Evolutionary conservation across 768 basidiomycete genomes (phyloP).

Genomic region (Rhizopogon vinicolor): DNA sequence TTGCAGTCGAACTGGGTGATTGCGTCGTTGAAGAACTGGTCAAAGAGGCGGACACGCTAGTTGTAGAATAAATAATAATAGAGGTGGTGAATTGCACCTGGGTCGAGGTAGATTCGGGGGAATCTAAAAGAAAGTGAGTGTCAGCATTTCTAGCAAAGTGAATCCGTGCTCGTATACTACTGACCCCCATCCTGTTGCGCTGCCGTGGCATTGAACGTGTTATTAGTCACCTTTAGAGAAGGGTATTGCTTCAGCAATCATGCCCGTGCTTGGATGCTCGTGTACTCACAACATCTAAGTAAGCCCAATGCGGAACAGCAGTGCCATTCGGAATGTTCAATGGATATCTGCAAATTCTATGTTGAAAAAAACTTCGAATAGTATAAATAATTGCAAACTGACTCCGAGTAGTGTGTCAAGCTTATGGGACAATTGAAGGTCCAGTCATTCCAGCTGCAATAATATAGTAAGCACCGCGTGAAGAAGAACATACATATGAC

Average conservation of each 20-base stretch:
- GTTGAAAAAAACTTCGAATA: not conserved
- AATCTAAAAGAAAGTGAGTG: constrained; percentile 20
- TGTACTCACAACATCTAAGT: constrained; percentile 44
- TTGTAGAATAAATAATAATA: constrained; percentile 3
- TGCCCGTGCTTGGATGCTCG: no score
- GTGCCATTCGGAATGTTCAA: constrained; percentile 41
- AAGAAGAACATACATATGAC: not conserved
- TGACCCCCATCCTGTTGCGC: constrained; percentile 30
- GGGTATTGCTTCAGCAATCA: no score
- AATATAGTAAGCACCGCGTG: not conserved
- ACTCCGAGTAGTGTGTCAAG: constrained; percentile 20
- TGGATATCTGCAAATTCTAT: constrained; percentile 36
- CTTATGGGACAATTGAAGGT: constrained; percentile 39
- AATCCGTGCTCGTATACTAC: not conserved
- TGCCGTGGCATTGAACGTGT: constrained; percentile 37
- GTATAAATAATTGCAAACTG: constrained; percentile 1
- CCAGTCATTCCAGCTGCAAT: constrained; percentile 48
- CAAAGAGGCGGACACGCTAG: constrained; percentile 12
- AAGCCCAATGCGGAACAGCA: constrained; percentile 60
- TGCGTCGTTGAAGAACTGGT: constrained; percentile 7
- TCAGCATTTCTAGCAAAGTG: not conserved
- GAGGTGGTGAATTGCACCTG: constrained; percentile 23
- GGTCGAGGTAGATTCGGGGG: constrained; percentile 40
- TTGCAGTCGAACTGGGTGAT: constrained; percentile 3
- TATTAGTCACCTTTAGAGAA: constrained; percentile 14